Evolutionary conservation across 257 asterid genomes (phyloP).

Genomic region (Parsonsia alboflavescens): DNA sequence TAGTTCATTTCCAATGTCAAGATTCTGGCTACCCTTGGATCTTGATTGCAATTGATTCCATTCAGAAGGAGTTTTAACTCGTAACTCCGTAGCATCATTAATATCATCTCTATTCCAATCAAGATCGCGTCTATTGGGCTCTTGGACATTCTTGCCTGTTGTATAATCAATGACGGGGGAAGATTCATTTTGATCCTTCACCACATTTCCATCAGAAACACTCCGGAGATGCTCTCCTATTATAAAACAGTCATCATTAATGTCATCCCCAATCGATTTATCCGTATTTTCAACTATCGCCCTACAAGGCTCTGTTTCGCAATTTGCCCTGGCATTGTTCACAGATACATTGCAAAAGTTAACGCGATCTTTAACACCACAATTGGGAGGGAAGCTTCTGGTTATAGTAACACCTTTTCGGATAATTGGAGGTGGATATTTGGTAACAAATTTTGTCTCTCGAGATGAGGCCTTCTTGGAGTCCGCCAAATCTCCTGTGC

Average conservation of each 20-base stretch:
- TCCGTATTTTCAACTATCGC: not conserved
- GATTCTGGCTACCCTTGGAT: not conserved
- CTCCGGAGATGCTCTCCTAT: not conserved
- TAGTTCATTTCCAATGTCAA: not conserved
- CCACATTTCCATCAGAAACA: not conserved
- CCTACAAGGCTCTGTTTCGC: not conserved
- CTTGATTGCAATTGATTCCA: slow-evolving; percentile 3
- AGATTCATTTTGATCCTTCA: not conserved
- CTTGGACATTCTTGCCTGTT: not conserved
- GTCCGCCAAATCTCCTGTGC: not conserved
- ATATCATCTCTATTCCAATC: not conserved
- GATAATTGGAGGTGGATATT: no score
- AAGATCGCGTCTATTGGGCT: not conserved
- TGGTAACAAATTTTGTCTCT: not conserved
- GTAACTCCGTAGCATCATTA: not conserved
- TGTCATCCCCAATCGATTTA: not conserved
- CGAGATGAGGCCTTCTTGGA: not conserved
- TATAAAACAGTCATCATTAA: not conserved
- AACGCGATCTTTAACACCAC: not conserved
- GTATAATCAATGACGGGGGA: not conserved
- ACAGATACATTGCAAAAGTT: not conserved
- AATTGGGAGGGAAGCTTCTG: not conserved
- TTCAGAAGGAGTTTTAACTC: not conserved
- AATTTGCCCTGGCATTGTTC: no score
- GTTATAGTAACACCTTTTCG: not conserved